phyloP scores from a whole-genome alignment of 2,329 filamentous ascomycete species.

The Cladosporium austrohemisphaericum region DNA sequence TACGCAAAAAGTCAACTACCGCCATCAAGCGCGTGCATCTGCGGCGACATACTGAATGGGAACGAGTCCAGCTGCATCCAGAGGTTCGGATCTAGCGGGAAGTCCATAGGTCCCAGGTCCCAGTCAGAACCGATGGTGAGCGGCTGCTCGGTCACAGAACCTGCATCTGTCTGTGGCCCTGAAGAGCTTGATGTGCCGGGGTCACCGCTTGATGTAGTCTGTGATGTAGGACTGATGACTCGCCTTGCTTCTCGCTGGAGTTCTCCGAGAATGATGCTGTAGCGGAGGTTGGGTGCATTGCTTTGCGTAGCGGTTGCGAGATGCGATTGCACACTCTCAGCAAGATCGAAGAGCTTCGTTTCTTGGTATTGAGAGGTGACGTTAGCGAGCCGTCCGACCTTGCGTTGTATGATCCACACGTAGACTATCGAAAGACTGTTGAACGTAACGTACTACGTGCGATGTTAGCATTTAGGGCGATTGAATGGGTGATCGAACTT shows the following conservation, averaged over 20 bases:
- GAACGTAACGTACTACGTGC: slow-evolving; percentile 50
- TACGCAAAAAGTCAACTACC: neutral
- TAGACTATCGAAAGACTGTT: slow-evolving; percentile 54
- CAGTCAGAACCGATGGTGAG: neutral
- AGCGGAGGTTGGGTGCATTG: slow-evolving; percentile 47
- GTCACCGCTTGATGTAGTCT: slow-evolving; percentile 9
- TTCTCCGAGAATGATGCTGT: slow-evolving; percentile 53
- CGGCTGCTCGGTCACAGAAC: neutral
- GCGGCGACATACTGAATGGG: slow-evolving; percentile 26
- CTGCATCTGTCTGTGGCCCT: slow-evolving; percentile 10
- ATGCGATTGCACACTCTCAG: slow-evolving; percentile 47
- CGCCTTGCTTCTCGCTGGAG: slow-evolving; percentile 42
- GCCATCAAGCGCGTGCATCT: neutral
- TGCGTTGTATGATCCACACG: slow-evolving; percentile 51
- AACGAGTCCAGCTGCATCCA: slow-evolving; percentile 30
- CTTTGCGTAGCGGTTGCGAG: slow-evolving; percentile 38
- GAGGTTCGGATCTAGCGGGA: slow-evolving; percentile 28
- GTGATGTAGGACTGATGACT: slow-evolving; percentile 19
- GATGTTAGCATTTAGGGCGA: neutral
- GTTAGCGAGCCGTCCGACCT: slow-evolving; percentile 21
- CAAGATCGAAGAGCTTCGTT: slow-evolving; percentile 38
- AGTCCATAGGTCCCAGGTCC: slow-evolving; percentile 19
- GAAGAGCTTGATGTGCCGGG: slow-evolving; percentile 12
- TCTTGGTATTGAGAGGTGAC: slow-evolving; percentile 18
- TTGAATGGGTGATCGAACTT: neutral